Conservation (phyloP, 78 protist species). For the Cavenderia fasciculata region DNA sequence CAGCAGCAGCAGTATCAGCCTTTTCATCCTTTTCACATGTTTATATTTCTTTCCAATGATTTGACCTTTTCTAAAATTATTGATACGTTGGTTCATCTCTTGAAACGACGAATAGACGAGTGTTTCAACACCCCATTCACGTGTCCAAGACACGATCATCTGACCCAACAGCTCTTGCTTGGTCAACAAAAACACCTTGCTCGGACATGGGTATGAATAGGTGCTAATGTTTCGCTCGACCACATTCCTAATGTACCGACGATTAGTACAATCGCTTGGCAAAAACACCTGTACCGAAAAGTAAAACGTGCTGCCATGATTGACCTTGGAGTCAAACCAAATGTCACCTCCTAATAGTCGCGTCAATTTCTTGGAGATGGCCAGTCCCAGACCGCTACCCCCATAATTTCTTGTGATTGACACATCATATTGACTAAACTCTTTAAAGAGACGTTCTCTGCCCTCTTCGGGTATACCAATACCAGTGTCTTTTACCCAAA, state of each 20-base stretch:
- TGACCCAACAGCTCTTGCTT: neutral
- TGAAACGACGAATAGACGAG: neutral
- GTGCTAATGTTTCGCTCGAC: too few species aligned
- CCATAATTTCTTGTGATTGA: conserved; percentile 70
- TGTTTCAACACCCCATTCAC: neutral
- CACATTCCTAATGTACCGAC: neutral
- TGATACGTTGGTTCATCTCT: neutral
- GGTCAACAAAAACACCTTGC: neutral
- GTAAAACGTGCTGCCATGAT: conserved; percentile 33
- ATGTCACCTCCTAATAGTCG: conserved; percentile 72
- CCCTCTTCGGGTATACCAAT: conserved; percentile 77
- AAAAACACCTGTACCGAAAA: conserved; percentile 53
- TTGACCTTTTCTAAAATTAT: neutral
- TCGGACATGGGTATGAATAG: too few species aligned
- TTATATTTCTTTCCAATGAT: neutral
- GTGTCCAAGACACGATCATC: neutral
- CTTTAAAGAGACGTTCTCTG: conserved; percentile 64
- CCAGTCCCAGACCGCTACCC: conserved; percentile 70
- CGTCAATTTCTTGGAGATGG: conserved; percentile 43
- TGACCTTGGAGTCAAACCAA: conserved; percentile 30
- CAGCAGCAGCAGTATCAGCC: too few species aligned
- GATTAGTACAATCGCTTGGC: neutral
- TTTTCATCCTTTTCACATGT: too few species aligned
- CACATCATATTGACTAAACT: conserved; percentile 80
- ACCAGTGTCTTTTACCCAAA: conserved; percentile 81